Conservation (phyloP, 2,329 filamentous ascomycete genomes). For the Sarocladiaceae sp. region DNA sequence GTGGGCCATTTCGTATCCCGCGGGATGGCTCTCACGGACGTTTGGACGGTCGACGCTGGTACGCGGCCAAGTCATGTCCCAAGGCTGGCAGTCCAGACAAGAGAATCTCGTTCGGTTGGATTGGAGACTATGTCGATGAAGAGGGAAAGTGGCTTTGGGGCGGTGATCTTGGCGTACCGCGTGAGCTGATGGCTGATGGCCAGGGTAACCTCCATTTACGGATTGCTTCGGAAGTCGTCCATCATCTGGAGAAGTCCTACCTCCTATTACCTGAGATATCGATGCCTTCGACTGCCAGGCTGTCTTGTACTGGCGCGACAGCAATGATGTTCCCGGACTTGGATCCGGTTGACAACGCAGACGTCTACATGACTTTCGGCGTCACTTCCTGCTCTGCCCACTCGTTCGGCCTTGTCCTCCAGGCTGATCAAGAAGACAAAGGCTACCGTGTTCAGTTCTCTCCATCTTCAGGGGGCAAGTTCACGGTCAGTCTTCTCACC, state of each 20-base stretch:
- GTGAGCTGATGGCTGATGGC: constrained; percentile 23
- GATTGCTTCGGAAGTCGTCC: constrained; percentile 16
- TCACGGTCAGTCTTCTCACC: constrained; percentile 21
- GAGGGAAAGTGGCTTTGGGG: constrained; percentile 31
- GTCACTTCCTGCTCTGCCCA: constrained; percentile 20
- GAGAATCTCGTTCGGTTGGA: constrained; percentile 28
- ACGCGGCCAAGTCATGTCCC: constrained; percentile 29
- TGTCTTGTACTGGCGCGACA: constrained; percentile 19
- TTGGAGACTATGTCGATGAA: constrained; percentile 24
- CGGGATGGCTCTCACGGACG: constrained; percentile 26
- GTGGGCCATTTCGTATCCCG: constrained; percentile 28
- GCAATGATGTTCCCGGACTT: constrained; percentile 19
- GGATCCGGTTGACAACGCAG: constrained; percentile 12
- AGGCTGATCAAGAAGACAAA: constrained; percentile 20
- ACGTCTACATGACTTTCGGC: constrained; percentile 20
- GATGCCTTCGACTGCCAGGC: constrained; percentile 13
- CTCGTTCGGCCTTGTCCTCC: constrained; percentile 22
- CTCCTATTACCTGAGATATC: constrained; percentile 9
- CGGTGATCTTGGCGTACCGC: constrained; percentile 25
- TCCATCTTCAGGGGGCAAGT: constrained; percentile 16
- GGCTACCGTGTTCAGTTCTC: constrained; percentile 20
- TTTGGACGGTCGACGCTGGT: constrained; percentile 29
- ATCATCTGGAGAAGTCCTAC: constrained; percentile 7
- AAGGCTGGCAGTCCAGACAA: constrained; percentile 20
- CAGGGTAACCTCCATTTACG: constrained; percentile 20